Conservation (phyloP, 441 rosid species). For the Erodium texanum region DNA sequence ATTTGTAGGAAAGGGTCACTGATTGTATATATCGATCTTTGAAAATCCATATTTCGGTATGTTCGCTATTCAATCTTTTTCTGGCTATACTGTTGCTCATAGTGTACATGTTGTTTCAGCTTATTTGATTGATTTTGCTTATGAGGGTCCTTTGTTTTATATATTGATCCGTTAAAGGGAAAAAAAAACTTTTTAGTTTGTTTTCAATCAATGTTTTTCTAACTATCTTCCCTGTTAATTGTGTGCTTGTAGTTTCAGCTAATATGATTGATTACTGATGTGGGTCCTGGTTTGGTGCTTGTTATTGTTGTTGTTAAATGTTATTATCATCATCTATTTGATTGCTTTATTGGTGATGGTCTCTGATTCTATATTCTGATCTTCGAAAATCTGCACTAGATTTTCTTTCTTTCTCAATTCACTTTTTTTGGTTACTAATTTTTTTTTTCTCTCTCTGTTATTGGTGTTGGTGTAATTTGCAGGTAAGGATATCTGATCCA, state of each 20-base stretch:
- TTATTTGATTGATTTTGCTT: not conserved
- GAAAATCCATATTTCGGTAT: not conserved
- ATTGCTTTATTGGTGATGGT: not conserved
- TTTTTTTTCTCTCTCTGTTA: not conserved
- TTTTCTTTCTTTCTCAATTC: not conserved
- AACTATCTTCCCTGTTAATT: not conserved
- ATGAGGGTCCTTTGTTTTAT: not conserved
- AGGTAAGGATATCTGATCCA: not conserved
- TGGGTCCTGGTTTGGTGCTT: not conserved
- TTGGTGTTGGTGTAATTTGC: slow-evolving; percentile 3
- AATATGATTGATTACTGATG: not conserved
- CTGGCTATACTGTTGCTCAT: not conserved
- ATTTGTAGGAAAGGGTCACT: not conserved
- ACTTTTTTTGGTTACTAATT: not conserved
- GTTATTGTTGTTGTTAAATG: not conserved
- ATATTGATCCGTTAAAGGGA: not conserved
- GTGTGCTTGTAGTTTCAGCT: not conserved
- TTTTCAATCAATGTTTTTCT: not conserved
- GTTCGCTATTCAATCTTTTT: not conserved
- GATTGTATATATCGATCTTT: not conserved
- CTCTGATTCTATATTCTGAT: not conserved
- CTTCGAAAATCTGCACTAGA: not conserved
- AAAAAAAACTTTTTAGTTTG: no score
- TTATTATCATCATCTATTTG: not conserved
- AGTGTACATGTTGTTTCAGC: not conserved